Base-by-base conservation (phyloP, 2,329 filamentous ascomycete genomes). In the Sporothrix variecibatus region DNA sequence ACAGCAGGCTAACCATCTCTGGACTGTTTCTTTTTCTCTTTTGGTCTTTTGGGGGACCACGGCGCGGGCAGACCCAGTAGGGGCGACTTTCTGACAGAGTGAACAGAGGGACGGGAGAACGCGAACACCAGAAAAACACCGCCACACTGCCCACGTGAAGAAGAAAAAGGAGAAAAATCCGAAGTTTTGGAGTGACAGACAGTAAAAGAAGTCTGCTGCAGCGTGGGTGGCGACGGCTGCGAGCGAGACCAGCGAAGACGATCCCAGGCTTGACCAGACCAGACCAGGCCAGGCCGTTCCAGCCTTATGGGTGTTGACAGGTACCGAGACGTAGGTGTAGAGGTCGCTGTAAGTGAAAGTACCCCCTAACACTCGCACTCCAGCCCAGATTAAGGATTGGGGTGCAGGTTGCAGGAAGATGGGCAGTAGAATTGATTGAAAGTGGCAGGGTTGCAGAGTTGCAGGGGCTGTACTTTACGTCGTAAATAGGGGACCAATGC, bases 271-370 rank as follows among this genome's bases (percentile, higher is more conserved):
- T 3, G 43, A 49, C 51, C 51, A 26, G 51, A n/a, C 56, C 28
- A n/a, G 56, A 20, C 51, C 51, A 56, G 51, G 51, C 56, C 28
- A 38, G 56, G 56, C 56, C 56, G 56, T 60, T 60, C 56, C 56
- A 60, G 56, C 56, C 56, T 60, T 60, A 60, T 31, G 56, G 15
- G 28, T 26, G 56, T 34, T 60, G 56, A 5, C 28, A 38, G 56
- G 56, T 38, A 34, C 58, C 15, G n/a, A n/a, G n/a, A n/a, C n/a
- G n/a, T n/a, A n/a, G n/a, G n/a, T n/a, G n/a, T n/a, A n/a, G n/a
- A n/a, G n/a, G n/a, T n/a, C n/a, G n/a, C n/a, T n/a, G n/a, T n/a
- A n/a, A n/a, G n/a, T n/a, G n/a, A n/a, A n/a, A n/a, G 51, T 58
- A 58, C 56, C 28, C 12, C 56, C 12, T 34, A 34, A 60, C 56